Evolutionary conservation across 495 filamentous ascomycete species (phyloP).

Genomic region (Sabuloglossum arenarium): DNA sequence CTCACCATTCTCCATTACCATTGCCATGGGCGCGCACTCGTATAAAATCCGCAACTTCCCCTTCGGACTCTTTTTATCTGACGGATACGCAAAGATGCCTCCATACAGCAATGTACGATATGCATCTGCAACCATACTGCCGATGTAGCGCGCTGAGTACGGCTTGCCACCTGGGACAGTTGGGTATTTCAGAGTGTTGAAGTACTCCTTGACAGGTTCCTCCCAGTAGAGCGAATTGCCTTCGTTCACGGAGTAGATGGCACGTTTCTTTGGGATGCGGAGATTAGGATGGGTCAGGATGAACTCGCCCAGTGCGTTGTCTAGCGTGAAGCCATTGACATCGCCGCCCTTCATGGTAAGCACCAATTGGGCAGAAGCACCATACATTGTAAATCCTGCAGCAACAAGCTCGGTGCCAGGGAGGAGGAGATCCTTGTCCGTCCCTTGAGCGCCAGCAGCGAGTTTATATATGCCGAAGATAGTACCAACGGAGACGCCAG

Average conservation of each 20-base stretch:
- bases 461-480: conserved; percentile 94
- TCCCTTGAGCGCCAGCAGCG: conserved; percentile 43
- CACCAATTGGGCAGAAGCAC: conserved; percentile 85
- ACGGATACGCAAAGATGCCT: conserved; percentile 91
- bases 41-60: conserved; percentile 95
- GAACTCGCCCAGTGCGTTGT: conserved; percentile 92
- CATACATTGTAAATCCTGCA: conserved; percentile 98
- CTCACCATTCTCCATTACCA: conserved; percentile 95
- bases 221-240: conserved; percentile 96
- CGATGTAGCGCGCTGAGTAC: conserved; percentile 88
- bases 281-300: conserved; percentile 95
- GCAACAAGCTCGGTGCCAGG: conserved; percentile 84
- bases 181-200: conserved; percentile 67
- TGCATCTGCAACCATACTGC: conserved; percentile 94
- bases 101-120: conserved; percentile 92
- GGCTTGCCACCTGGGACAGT: conserved; percentile 55
- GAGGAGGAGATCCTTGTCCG: conserved; percentile 63
- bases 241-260: conserved; percentile 97
- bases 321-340: conserved; percentile 95
- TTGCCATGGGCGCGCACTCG: conserved; percentile 97
- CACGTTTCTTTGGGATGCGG: conserved; percentile 53
- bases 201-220: conserved; percentile 68
- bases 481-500: conserved; percentile 92
- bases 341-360: conserved; percentile 86
- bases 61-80: conserved; percentile 95